Evolutionary conservation across 768 basidiomycete genomes (phyloP).

Genomic region (Xerocomellus intermedius): DNA sequence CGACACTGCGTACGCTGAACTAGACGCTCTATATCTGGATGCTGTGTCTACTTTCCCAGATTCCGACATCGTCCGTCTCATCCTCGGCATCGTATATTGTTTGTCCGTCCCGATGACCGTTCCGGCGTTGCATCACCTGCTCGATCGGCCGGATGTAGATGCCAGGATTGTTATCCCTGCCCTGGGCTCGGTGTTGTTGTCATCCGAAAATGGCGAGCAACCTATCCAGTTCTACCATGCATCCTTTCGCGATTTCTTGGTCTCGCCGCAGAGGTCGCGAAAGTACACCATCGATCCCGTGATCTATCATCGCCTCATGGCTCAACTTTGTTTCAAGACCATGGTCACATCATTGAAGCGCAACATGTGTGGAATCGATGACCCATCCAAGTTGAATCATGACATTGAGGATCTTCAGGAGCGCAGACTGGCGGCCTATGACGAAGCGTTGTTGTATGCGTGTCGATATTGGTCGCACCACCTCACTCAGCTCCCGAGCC

Average conservation of each 20-base stretch:
- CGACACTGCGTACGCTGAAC: slow-evolving; percentile 11
- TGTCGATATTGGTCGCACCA: slow-evolving; percentile 22
- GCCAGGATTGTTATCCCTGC: slow-evolving; percentile 19
- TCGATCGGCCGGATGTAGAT: slow-evolving; percentile 13
- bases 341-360: slow-evolving; percentile 15
- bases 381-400: slow-evolving; percentile 13
- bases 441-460: slow-evolving; percentile 15
- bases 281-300: slow-evolving; percentile 7
- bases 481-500: slow-evolving; percentile 9
- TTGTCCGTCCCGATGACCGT: slow-evolving; percentile 15
- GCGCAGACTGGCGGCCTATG: slow-evolving; percentile 1
- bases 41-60: slow-evolving; percentile 17
- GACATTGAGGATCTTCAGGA: slow-evolving; percentile 14
- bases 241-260: slow-evolving; percentile 19
- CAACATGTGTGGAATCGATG: slow-evolving; percentile 14
- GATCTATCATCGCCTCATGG: slow-evolving; percentile 16
- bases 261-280: slow-evolving; percentile 13
- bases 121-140: slow-evolving; percentile 7
- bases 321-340: slow-evolving; percentile 14
- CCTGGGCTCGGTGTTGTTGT: slow-evolving; percentile 15
- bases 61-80: slow-evolving; percentile 14
- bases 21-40: slow-evolving; percentile 16
- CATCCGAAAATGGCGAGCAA: slow-evolving; percentile 12
- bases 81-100: slow-evolving; percentile 19
- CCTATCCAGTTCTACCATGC: slow-evolving; percentile 22